Conservation (phyloP, 2,329 filamentous ascomycete species). For the Alternaria triticimaculans region DNA sequence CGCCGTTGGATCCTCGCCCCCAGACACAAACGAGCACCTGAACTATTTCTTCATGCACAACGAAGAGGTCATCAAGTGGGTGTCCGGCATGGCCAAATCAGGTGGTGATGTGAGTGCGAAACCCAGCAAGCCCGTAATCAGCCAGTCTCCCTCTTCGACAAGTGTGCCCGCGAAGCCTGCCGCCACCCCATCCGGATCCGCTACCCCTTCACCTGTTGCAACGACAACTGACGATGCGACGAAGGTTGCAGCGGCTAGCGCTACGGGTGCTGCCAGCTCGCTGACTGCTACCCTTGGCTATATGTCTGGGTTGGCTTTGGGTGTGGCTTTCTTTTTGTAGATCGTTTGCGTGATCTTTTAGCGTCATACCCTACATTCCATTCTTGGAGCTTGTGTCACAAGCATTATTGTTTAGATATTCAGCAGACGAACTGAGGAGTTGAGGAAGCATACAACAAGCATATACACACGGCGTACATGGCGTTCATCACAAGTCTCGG, state of each 20-base stretch:
- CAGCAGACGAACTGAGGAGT: neutral
- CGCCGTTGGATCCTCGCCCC: constrained; percentile 60
- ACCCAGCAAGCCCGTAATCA: constrained; percentile 12
- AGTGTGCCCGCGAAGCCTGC: constrained; percentile 9
- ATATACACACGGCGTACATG: neutral
- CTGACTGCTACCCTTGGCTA: constrained; percentile 3
- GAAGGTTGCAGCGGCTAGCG: constrained; percentile 12
- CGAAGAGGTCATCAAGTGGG: constrained; percentile 27
- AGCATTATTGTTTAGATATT: neutral
- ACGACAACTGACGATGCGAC: constrained; percentile 14
- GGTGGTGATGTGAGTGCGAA: constrained; percentile 17
- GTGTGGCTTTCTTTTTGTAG: neutral
- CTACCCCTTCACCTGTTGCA: neutral
- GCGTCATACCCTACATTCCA: neutral
- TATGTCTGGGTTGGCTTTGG: neutral
- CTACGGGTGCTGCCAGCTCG: constrained; percentile 2
- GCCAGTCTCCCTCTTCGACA: neutral
- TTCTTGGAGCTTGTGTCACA: neutral
- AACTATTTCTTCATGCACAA: constrained; percentile 58
- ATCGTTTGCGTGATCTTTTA: neutral
- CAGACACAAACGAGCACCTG: constrained; percentile 62
- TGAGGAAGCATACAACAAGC: neutral
- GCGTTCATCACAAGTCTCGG: neutral
- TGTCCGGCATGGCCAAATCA: constrained; percentile 24
- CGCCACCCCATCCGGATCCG: constrained; percentile 1